Evolutionary conservation across 345 rosid genomes (phyloP), one percentile per base, ranked within the genome.

Genomic region (Dovyalis caffra): DNA sequence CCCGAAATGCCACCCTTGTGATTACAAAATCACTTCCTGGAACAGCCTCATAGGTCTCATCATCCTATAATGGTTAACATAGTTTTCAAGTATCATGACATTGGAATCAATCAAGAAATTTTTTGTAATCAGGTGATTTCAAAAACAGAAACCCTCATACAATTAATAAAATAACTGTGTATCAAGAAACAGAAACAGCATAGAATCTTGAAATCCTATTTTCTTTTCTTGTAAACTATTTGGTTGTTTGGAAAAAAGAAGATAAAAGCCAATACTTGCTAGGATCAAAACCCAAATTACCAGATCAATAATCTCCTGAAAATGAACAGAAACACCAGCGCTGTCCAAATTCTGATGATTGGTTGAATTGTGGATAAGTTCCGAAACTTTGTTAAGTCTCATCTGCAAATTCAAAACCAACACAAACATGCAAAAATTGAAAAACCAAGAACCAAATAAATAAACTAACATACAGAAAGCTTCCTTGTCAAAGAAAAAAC

Each of bases 331-430:
- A 82, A 95, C 99, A 20, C 96, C 96, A 2, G 99, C 99, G 62
- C 92, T 93, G 53, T 93, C 97, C 72, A 93, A 84, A 86, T 95
- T 93, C 87, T 89, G 98, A 83, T 91, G 90, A 85, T 93, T 91
- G 32, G 98, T 93, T 64, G 99, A 95, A 80, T 95, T 93, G 85
- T 95, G 99, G 65, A 95, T 93, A 73, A 95, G 98, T 80, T 95
- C 99, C 26, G 99, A 95, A 20, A 95, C 99, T 85, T 95, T 95
- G 85, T 95, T 95, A 18, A 95, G 97, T 58, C 99, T 82, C 99
- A 95, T 93, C 98, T 92, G 86, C 78, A 71, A 16, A 80, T 20
- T 49, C 64, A 37, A 61, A 63, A 8, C 20, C 14, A 71, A n/a
- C n/a, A n/a, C n/a, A n/a, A n/a, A n/a, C n/a, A n/a, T n/a, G n/a